Conservation (phyloP, 2,329 filamentous ascomycete genomes). For the Kalmusia sp. region DNA sequence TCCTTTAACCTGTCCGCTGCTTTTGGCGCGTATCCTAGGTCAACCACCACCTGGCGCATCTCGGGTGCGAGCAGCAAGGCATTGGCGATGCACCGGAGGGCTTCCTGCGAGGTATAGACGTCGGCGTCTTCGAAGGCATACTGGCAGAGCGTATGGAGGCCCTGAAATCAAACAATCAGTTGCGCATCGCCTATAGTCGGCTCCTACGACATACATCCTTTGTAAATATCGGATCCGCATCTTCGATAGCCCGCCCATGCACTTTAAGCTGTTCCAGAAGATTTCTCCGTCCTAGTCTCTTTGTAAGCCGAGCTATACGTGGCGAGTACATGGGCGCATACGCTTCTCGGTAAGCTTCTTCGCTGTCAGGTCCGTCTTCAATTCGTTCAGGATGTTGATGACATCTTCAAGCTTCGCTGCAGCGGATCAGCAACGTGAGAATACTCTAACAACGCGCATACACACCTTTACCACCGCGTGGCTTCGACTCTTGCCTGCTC, state of each 20-base stretch:
- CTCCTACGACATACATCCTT: slow-evolving; percentile 63
- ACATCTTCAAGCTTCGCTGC: slow-evolving; percentile 74
- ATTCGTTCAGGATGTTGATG: slow-evolving; percentile 65
- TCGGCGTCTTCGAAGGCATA: slow-evolving; percentile 76
- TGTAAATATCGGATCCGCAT: slow-evolving; percentile 86
- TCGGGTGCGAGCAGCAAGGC: slow-evolving; percentile 73
- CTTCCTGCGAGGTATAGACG: slow-evolving; percentile 69
- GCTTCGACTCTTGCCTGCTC: slow-evolving; percentile 16
- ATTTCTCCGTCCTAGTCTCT: slow-evolving; percentile 64
- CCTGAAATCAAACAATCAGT: slow-evolving; percentile 57
- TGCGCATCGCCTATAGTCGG: background rate
- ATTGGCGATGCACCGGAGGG: slow-evolving; percentile 84
- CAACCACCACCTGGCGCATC: slow-evolving; percentile 75
- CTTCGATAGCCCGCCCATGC: slow-evolving; percentile 72
- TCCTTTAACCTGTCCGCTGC: slow-evolving; percentile 74
- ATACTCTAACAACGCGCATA: slow-evolving; percentile 2
- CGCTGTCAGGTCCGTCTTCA: slow-evolving; percentile 69
- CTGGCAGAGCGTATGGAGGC: slow-evolving; percentile 73
- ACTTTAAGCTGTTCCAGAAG: slow-evolving; percentile 73
- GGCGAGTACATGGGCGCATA: slow-evolving; percentile 48
- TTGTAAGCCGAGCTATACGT: slow-evolving; percentile 13
- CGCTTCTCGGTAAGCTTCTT: slow-evolving; percentile 65
- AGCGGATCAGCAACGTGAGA: too few relatives aligned
- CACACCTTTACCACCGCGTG: slow-evolving; percentile 29
- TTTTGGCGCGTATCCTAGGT: slow-evolving; percentile 71